A percentile compares a stretch with the other conserved stretches of the same genome.
Evolutionary conservation across 345 rosid species (phyloP).

Genomic region (Hirschfeldia incana): DNA sequence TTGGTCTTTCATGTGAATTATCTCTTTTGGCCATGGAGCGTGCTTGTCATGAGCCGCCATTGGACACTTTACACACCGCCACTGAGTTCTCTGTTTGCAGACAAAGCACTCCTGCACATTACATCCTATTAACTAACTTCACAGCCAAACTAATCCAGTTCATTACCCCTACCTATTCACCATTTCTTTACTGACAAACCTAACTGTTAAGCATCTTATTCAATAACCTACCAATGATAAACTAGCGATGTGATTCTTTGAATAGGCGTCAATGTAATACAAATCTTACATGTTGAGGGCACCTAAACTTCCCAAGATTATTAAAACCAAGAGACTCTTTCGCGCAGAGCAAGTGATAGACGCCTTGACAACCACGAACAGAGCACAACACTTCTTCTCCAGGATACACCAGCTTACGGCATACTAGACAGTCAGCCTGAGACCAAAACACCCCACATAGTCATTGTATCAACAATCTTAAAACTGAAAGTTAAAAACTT

Average conservation of each 20-base stretch:
- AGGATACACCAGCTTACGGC: conserved; percentile 53
- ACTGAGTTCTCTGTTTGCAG: conserved; percentile 64
- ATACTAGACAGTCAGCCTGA: conserved; percentile 72
- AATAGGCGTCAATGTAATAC: no score
- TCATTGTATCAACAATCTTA: conserved; percentile 9
- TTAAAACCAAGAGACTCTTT: conserved; percentile 47
- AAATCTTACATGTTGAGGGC: conserved; percentile 84
- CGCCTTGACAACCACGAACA: conserved; percentile 63
- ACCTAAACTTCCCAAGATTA: conserved; percentile 58
- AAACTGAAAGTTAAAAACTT: not conserved
- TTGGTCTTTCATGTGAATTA: conserved; percentile 56
- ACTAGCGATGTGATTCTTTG: no score
- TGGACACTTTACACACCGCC: conserved; percentile 69
- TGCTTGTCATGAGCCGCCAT: conserved; percentile 79
- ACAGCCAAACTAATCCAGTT: not conserved
- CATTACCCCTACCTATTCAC: not conserved
- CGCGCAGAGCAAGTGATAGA: conserved; percentile 62
- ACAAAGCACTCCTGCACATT: conserved; percentile 67
- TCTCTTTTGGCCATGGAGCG: conserved; percentile 74
- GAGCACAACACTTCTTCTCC: conserved; percentile 68
- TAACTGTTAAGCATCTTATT: not conserved
- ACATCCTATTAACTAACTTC: conserved; percentile 6
- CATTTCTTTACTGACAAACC: not conserved
- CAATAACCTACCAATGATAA: no score
- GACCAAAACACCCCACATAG: conserved; percentile 16